These are phyloP conservation scores for Durusdinium trenchii DNA, from an alignment of 73 alveolate genomes.

Conservation along the genomic window DNA sequence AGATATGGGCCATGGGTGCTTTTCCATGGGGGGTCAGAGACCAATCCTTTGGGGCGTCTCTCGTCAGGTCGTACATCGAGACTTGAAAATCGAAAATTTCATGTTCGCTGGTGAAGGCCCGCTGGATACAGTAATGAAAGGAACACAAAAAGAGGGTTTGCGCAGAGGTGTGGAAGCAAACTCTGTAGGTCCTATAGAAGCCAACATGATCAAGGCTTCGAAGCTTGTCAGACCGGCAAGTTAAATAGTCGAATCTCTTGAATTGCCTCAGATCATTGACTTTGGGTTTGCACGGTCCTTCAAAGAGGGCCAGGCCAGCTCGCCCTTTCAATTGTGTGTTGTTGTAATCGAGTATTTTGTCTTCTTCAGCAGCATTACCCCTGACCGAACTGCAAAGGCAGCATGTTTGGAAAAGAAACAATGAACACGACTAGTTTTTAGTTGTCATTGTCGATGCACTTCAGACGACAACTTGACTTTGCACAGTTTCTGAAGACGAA, in stretches of 20 bases:
- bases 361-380: no score
- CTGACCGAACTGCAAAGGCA: no score
- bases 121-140: neutral
- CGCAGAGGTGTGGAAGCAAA: neutral
- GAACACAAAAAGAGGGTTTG: neutral
- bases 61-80: constrained; percentile 76
- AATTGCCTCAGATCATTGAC: constrained; percentile 56
- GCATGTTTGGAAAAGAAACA: no score
- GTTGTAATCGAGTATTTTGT: no score
- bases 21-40: neutral
- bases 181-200: constrained; percentile 52
- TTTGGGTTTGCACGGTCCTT: constrained; percentile 88
- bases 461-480: neutral
- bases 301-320: constrained; percentile 82
- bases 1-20: neutral
- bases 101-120: constrained; percentile 88
- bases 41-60: no score
- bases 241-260: neutral
- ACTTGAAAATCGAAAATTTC: constrained; percentile 77
- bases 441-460: neutral
- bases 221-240: neutral
- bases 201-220: constrained; percentile 69
- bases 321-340: no score
- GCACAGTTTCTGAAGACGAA: constrained; percentile 79
- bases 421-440: no score